Conservation (phyloP, 2,329 filamentous ascomycete genomes). For the Pseudogymnoascus pannorum region DNA sequence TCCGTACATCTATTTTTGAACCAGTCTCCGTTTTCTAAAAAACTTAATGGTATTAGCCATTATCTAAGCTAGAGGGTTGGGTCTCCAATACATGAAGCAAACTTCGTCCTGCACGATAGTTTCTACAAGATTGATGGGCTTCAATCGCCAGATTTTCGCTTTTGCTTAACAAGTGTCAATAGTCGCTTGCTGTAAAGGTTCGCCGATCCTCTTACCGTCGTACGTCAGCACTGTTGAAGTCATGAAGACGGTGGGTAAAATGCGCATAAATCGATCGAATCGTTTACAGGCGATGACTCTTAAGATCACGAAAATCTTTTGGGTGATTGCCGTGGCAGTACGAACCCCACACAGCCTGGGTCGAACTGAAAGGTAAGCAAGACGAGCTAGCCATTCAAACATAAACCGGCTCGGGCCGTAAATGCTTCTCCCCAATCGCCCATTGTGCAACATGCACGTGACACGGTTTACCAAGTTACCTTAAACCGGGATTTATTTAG, state of each 20-base stretch:
- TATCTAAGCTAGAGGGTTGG: background rate
- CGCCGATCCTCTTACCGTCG: background rate
- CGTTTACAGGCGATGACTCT: background rate
- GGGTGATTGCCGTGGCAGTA: constrained; percentile 53
- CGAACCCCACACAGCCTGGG: background rate
- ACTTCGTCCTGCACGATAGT: background rate
- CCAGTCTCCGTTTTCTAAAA: background rate
- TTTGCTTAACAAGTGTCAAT: background rate
- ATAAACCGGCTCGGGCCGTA: background rate
- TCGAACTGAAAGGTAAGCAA: background rate
- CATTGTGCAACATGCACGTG: too few species aligned
- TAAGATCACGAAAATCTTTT: constrained; percentile 69
- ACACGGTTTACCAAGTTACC: too few species aligned
- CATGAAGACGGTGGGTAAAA: background rate
- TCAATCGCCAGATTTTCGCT: background rate
- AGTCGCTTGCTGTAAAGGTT: background rate
- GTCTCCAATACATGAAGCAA: background rate
- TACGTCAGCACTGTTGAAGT: background rate
- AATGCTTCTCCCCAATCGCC: background rate
- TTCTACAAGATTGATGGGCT: background rate
- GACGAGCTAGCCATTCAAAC: background rate
- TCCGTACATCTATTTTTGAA: background rate
- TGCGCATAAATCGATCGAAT: background rate
- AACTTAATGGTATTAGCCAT: background rate
- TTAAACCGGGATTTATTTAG: too few species aligned